These are phyloP conservation scores for Uronychia setigera DNA, from an alignment of 73 alveolate species.

Conservation along the genomic window DNA sequence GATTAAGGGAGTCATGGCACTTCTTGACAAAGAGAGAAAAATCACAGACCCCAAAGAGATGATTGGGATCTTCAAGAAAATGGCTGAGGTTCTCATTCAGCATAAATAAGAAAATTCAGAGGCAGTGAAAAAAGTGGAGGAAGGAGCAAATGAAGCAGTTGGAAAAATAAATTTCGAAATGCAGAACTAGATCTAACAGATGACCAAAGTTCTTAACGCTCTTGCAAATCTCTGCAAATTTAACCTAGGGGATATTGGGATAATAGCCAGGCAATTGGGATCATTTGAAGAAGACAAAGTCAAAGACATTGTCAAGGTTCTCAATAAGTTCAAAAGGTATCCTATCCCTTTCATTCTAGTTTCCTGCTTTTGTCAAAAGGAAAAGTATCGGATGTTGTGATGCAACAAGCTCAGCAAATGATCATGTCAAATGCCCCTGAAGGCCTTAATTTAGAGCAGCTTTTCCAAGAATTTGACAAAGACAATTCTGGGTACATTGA, in stretches of 20 bases:
- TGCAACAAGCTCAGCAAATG: background rate
- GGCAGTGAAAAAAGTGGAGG: background rate
- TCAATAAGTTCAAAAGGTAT: background rate
- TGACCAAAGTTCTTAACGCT: background rate
- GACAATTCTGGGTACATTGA: constrained; percentile 1
- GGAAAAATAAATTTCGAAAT: background rate
- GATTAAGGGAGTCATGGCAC: constrained; percentile 4
- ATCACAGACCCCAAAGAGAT: background rate
- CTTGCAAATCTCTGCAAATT: background rate
- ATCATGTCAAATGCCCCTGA: background rate
- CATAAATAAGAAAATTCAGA: background rate
- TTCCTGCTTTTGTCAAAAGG: background rate
- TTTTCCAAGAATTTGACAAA: background rate
- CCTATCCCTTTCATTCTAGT: too few relatives aligned
- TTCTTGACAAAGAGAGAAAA: constrained; percentile 10
- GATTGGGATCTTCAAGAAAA: background rate
- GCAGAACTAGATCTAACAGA: background rate
- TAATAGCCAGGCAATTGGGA: background rate
- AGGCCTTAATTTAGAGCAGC: background rate
- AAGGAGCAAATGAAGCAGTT: background rate
- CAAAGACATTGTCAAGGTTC: background rate
- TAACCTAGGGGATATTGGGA: background rate
- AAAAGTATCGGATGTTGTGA: background rate
- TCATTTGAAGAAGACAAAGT: background rate
- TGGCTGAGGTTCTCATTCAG: background rate